A percentile compares a stretch with the other conserved stretches of the same genome.
These are phyloP conservation scores for Lipomyces lipofer DNA, from an alignment of 805 yeast genomes.

Conservation along the genomic window DNA sequence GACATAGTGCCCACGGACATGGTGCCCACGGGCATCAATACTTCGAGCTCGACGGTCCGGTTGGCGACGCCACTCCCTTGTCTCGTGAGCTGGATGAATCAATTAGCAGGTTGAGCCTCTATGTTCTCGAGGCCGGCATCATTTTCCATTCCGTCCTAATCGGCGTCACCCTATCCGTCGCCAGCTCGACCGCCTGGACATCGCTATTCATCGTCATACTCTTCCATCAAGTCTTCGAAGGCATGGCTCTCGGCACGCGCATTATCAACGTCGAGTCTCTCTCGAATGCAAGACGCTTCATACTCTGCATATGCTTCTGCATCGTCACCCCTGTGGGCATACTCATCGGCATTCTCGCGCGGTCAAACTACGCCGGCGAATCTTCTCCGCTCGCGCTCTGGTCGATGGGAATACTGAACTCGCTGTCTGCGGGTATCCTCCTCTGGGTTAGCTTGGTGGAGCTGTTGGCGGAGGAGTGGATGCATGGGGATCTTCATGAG, in stretches of 20 bases:
- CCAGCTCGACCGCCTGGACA: constrained; percentile 66
- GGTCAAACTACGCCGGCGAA: constrained; percentile 44
- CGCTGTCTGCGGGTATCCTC: constrained; percentile 75
- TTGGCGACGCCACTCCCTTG: neutral
- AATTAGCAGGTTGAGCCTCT: constrained; percentile 38
- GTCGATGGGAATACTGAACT: constrained; percentile 70
- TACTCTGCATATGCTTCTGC: constrained; percentile 48
- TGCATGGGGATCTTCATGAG: constrained; percentile 65
- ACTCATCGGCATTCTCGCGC: constrained; percentile 76
- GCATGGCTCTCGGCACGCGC: constrained; percentile 80
- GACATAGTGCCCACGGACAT: constrained; percentile 12
- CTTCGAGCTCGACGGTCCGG: constrained; percentile 36
- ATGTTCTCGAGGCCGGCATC: constrained; percentile 62
- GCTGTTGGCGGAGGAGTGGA: constrained; percentile 74
- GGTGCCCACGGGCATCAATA: constrained; percentile 56
- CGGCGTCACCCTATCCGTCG: constrained; percentile 65
- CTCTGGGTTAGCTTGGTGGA: constrained; percentile 78
- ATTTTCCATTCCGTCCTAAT: constrained; percentile 74
- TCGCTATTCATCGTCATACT: constrained; percentile 64
- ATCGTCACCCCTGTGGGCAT: constrained; percentile 72
- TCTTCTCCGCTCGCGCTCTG: constrained; percentile 21
- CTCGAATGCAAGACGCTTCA: constrained; percentile 32
- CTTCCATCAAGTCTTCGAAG: constrained; percentile 84
- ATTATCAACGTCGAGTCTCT: constrained; percentile 51
- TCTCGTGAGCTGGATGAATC: constrained; percentile 13